A percentile compares a stretch with the other conserved stretches of the same genome.
Conservation (phyloP, 768 basidiomycete species). For the Sarcomyxa edulis region DNA sequence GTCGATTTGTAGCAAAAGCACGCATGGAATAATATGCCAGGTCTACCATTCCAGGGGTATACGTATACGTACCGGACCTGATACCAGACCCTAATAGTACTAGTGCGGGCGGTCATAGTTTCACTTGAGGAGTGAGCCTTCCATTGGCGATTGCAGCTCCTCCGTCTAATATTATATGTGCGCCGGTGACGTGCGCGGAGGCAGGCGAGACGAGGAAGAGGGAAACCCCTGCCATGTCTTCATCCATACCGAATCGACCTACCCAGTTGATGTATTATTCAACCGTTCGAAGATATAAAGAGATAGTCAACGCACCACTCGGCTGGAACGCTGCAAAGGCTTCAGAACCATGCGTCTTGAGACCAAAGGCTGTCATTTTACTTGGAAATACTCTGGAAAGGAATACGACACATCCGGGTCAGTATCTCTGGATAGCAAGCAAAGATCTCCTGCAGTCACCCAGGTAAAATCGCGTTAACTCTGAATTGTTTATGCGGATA, state of each 20-base stretch:
- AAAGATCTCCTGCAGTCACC: constrained; percentile 33
- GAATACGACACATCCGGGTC: not conserved
- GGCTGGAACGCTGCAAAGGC: constrained; percentile 52
- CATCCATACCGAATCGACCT: constrained; percentile 63
- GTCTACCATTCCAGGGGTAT: too few relatives aligned
- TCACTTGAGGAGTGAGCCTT: constrained; percentile 22
- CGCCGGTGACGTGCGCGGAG: constrained; percentile 68
- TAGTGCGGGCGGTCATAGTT: too few relatives aligned
- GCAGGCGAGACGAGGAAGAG: constrained; percentile 70
- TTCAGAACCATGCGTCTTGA: constrained; percentile 50
- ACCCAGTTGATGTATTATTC: constrained; percentile 1
- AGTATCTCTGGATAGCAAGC: not conserved
- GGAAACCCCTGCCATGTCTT: constrained; percentile 68
- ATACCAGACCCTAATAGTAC: too few relatives aligned
- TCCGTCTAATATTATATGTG: constrained; percentile 70
- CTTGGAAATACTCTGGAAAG: constrained; percentile 62
- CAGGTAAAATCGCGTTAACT: constrained; percentile 82
- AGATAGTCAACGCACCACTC: constrained; percentile 40
- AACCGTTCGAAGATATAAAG: not conserved
- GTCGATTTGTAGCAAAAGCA: too few relatives aligned
- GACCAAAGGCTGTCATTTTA: constrained; percentile 77
- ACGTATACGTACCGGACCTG: too few relatives aligned
- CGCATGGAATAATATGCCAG: too few relatives aligned
- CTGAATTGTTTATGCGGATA: constrained; percentile 26
- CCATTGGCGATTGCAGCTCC: constrained; percentile 36